phyloP scores from a whole-genome alignment of 2,329 filamentous ascomycete species.

The Aspergillus ruber region DNA sequence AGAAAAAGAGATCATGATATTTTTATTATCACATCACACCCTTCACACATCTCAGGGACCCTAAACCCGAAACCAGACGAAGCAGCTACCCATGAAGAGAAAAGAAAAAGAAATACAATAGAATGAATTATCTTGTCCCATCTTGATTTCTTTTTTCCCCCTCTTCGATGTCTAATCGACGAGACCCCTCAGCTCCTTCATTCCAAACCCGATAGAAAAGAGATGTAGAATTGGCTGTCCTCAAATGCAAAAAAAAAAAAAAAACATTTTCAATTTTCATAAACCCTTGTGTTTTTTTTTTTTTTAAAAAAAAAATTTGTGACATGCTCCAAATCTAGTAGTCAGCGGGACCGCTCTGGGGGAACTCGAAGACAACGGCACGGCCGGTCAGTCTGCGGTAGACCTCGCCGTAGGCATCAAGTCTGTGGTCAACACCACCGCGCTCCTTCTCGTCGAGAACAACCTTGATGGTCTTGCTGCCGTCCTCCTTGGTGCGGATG shows the following conservation, averaged over 20 bases:
- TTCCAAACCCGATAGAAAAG: constrained; percentile 1
- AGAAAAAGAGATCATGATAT: constrained; percentile 3
- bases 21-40: constrained; percentile 19
- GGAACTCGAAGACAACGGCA: constrained; percentile 97
- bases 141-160: constrained; percentile 2
- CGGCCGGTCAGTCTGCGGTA: constrained; percentile 97
- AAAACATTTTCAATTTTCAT: neutral
- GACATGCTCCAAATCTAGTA: constrained; percentile 57
- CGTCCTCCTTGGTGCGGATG: constrained; percentile 96
- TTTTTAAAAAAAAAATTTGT: neutral
- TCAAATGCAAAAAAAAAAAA: constrained; percentile 8
- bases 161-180: constrained; percentile 3
- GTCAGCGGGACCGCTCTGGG: constrained; percentile 69
- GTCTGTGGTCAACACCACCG: constrained; percentile 96
- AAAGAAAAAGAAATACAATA: neutral
- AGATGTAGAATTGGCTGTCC: neutral
- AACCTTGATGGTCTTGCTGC: constrained; percentile 97
- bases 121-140: neutral
- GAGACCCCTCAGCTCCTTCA: neutral
- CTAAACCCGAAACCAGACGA: neutral
- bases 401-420: constrained; percentile 99
- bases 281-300: neutral
- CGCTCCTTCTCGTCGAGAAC: constrained; percentile 99
- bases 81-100: neutral
- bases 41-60: constrained; percentile 5